phyloP scores from a whole-genome alignment of 2,329 filamentous ascomycete species.

The Aspergillus calidoustus region DNA sequence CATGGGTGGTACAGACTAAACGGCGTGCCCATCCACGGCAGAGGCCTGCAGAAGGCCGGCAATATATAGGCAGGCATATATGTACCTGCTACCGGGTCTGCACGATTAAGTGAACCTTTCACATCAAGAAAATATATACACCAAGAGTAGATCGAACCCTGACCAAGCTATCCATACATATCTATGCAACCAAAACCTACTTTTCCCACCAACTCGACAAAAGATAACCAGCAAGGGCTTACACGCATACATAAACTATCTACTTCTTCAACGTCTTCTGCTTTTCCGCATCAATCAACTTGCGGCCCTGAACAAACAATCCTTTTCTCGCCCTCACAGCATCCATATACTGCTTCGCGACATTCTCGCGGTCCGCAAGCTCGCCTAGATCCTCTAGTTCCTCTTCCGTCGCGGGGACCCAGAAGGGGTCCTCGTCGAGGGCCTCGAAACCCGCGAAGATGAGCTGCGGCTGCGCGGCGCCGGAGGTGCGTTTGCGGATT shows the following conservation, averaged over 20 bases:
- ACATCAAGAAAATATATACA: neutral
- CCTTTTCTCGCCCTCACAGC: conserved; percentile 85
- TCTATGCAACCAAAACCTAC: neutral
- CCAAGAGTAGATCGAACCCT: neutral
- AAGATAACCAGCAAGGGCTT: neutral
- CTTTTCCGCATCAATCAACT: conserved; percentile 87
- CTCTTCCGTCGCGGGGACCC: conserved; percentile 96
- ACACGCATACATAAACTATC: conserved; percentile 3
- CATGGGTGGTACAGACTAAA: no score
- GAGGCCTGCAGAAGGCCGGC: no score
- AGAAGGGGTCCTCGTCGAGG: conserved; percentile 94
- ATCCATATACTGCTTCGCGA: conserved; percentile 96
- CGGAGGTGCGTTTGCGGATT: conserved; percentile 91
- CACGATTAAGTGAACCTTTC: neutral
- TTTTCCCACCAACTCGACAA: neutral
- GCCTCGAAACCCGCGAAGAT: conserved; percentile 93
- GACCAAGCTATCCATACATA: no score
- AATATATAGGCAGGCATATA: neutral
- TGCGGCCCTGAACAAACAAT: conserved; percentile 75
- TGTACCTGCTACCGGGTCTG: neutral
- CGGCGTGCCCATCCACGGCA: no score
- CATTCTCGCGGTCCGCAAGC: conserved; percentile 90
- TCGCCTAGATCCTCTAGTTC: conserved; percentile 96
- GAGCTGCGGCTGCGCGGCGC: conserved; percentile 88
- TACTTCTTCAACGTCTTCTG: conserved; percentile 72